These are phyloP conservation scores for Phylloporus sp. DNA, from an alignment of 768 basidiomycete species.

Conservation along the genomic window DNA sequence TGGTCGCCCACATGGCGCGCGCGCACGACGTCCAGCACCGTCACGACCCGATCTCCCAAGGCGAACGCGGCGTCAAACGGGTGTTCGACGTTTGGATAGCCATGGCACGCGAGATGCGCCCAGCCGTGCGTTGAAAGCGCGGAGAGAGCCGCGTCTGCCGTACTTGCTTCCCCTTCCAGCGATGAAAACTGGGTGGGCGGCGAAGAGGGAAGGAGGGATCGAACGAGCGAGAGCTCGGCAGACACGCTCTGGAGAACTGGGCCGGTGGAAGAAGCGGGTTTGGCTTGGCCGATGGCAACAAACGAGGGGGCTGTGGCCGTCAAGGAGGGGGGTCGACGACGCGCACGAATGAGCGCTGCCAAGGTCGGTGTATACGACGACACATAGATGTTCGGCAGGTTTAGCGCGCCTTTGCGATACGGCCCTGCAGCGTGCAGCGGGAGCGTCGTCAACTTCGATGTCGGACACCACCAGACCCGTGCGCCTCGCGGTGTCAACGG, in stretches of 20 bases:
- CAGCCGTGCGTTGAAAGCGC: constrained; percentile 20
- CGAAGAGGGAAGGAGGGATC: constrained; percentile 10
- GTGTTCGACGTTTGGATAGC: constrained; percentile 13
- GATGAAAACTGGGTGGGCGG: constrained; percentile 6
- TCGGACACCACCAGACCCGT: constrained; percentile 34
- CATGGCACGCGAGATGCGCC: constrained; percentile 33
- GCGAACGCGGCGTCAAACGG: constrained; percentile 28
- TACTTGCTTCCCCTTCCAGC: constrained; percentile 15
- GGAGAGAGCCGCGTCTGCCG: constrained; percentile 6
- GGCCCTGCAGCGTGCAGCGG: constrained; percentile 33
- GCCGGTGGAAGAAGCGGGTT: not conserved
- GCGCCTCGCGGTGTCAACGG: constrained; percentile 16
- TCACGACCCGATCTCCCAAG: constrained; percentile 19
- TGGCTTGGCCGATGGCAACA: constrained; percentile 21
- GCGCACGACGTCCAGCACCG: constrained; percentile 22
- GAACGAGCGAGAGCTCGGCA: constrained; percentile 19
- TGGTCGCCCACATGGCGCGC: not conserved
- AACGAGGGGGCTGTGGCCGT: constrained; percentile 7
- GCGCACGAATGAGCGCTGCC: constrained; percentile 24
- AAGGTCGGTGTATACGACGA: constrained; percentile 35
- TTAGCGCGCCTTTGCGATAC: constrained; percentile 14
- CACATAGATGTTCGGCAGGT: constrained; percentile 18
- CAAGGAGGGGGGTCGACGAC: not conserved
- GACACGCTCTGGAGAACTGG: constrained; percentile 13
- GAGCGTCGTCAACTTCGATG: constrained; percentile 27